Evolutionary conservation across 805 yeast species (phyloP), one percentile per base, ranked within the genome.

Genomic region (Candida loeiensis): DNA sequence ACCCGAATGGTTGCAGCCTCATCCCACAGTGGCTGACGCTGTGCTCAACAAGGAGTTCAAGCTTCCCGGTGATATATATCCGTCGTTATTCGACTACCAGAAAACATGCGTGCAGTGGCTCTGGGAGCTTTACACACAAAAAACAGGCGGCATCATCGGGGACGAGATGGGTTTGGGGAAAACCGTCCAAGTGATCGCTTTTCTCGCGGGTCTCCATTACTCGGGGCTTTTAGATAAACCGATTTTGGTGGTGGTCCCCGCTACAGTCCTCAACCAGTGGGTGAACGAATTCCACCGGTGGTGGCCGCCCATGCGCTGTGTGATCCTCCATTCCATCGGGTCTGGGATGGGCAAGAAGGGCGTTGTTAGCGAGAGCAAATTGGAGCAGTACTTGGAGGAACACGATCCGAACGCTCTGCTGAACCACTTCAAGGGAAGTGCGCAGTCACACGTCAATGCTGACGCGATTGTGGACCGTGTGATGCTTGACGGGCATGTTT

Each of bases 161-260:
- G 99, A 93, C 61, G 99, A 93, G 59, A 93, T 93, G 99, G 99
- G 99, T 0, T 64, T 93, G 13, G 99, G 99, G 2, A 93, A 93
- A 55, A 93, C 99, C 0, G 84, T 93, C 37, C 98, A 93, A 56
- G 77, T 93, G 6, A 88, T 89, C 32, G 80, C 97, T 1, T 93
- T 91, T 58, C 54, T 93, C 6, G 97, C 98, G 0, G 93, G 95
- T 0, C 67, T 93, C 28, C 96, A 90, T 54, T 85, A 89, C 57
- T 84, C 95, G 13, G 80, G 83, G 0, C 65, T 77, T 42, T 64
- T 91, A 2, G 74, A 77, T 22, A 83, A 81, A 27, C 99, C 99
- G 0, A 83, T 85, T 0, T 55, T 93, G 25, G 72, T 93, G 30
- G 96, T 93, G 0, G 95, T 96, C 49, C 99, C 99, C 0, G 98